Evolutionary conservation across 192 early-diverging fungal species (phyloP), one percentile per base, ranked within the genome.

Genomic region (Mortierella antarctica): DNA sequence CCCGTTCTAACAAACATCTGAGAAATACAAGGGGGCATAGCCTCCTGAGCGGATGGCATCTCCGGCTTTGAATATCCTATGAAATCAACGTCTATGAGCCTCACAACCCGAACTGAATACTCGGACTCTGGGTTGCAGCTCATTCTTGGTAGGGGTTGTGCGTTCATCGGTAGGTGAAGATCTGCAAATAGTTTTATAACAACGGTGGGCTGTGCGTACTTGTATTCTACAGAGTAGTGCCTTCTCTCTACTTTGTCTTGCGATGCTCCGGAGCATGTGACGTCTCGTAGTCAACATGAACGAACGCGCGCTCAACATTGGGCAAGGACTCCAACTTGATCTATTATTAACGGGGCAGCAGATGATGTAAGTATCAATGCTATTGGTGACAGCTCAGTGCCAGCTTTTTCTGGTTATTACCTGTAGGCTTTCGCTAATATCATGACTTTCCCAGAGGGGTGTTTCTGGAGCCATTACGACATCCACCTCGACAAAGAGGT

Each of bases 401-500:
- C 31, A 2, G 3, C 1, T 31, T 31, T 31, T 31, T 3, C 3
- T 31, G 31, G 31, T 31, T 31, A n/a, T 31, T 31, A 31, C 71
- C 73, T 99, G 96, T 56, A 99, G 87, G 72, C 86, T 85, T 74
- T 98, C 96, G 14, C 94, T 95, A 64, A 99, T 94, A 71, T 99
- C 97, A 71, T 99, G 97, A 17, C 94, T 86, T 45, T 91, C 91
- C 15, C 85, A 60, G 65, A 99, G 82, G 41, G 92, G 86, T 62
- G 96, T 97, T n/a, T 89, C 88, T 2, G 92, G 92, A 31, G 93
- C 91, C 84, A 99, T 89, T 9, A 99, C 96, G 70, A 99, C 96
- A 85, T 99, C 97, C 5, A 99, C 93, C 67, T 99, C 97, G 17
- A 96, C 96, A 90, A 95, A 96, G 54, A 95, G 83, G 67, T 94